phyloP scores from a whole-genome alignment of 768 basidiomycete species.

The Russula griseocarnosa region DNA sequence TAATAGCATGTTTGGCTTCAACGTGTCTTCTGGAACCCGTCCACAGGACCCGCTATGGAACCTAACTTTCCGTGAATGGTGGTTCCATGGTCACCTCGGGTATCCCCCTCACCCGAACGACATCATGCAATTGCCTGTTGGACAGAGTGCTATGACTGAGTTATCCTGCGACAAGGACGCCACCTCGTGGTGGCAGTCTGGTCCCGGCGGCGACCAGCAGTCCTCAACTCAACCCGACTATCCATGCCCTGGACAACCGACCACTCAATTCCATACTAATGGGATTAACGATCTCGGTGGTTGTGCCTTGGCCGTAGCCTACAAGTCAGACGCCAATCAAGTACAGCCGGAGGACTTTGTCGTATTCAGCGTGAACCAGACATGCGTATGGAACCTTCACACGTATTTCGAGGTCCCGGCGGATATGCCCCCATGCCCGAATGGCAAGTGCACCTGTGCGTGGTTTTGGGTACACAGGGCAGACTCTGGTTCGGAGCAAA shows the following conservation, averaged over 20 bases:
- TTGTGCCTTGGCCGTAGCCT: conserved; percentile 44
- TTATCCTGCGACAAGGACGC: conserved; percentile 36
- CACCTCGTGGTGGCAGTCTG: conserved; percentile 31
- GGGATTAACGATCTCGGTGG: conserved; percentile 36
- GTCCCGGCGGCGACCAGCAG: conserved; percentile 31
- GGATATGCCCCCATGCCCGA: conserved; percentile 43
- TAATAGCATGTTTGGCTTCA: conserved; percentile 39
- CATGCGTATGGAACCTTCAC: conserved; percentile 41
- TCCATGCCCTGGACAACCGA: conserved; percentile 30
- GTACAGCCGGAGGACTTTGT: conserved; percentile 43
- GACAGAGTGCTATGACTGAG: conserved; percentile 29
- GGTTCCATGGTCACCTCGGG: conserved; percentile 38
- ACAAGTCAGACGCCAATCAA: conserved; percentile 37
- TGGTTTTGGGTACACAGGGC: conserved; percentile 41
- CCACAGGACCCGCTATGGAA: conserved; percentile 38
- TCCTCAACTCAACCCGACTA: conserved; percentile 26
- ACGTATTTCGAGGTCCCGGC: conserved; percentile 43
- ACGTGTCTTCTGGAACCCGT: conserved; percentile 36
- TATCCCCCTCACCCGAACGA: conserved; percentile 35
- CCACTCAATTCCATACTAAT: conserved; percentile 34
- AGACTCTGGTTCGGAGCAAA: conserved; percentile 39
- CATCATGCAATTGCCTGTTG: conserved; percentile 36
- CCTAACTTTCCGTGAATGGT: conserved; percentile 36
- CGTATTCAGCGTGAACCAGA: conserved; percentile 43
- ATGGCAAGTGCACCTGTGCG: conserved; percentile 44